Evolutionary conservation across 1,284 basidiomycete species (phyloP).

Genomic region (Volvariella volvacea): DNA sequence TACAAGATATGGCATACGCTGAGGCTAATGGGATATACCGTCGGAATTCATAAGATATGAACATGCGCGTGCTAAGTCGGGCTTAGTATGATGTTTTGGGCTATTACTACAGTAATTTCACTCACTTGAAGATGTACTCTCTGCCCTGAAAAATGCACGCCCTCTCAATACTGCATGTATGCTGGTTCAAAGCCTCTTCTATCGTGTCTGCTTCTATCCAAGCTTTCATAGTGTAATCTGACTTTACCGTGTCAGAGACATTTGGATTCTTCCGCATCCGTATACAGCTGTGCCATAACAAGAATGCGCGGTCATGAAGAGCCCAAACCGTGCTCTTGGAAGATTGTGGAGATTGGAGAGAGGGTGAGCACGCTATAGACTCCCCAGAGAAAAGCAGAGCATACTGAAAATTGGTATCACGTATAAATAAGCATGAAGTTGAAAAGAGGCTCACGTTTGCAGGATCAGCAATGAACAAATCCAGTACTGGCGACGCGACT

Average conservation of each 20-base stretch:
- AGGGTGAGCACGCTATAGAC: slow-evolving; percentile 33
- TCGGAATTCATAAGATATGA: slow-evolving; percentile 58
- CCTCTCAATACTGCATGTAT: slow-evolving; percentile 60
- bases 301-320: slow-evolving; percentile 57
- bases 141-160: slow-evolving; percentile 63
- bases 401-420: slow-evolving; percentile 4
- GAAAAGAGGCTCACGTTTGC: slow-evolving; percentile 37
- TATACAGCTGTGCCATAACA: slow-evolving; percentile 68
- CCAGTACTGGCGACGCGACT: slow-evolving; percentile 28
- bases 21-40: slow-evolving; percentile 55
- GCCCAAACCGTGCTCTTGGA: slow-evolving; percentile 68
- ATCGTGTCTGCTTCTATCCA: slow-evolving; percentile 69
- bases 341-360: slow-evolving; percentile 21
- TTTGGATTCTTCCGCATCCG: slow-evolving; percentile 42
- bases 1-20: slow-evolving; percentile 43
- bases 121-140: slow-evolving; percentile 73
- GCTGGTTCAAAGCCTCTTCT: slow-evolving; percentile 53
- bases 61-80: slow-evolving; percentile 55
- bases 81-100: slow-evolving; percentile 4
- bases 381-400: slow-evolving; percentile 67
- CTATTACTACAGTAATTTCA: slow-evolving; percentile 8
- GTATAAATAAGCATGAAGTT: background rate
- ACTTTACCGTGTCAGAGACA: slow-evolving; percentile 41
- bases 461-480: slow-evolving; percentile 57
- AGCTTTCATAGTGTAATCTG: slow-evolving; percentile 55